Conservation (phyloP, 1,139 yeast genomes). For the Candida pseudoviswanathii region DNA sequence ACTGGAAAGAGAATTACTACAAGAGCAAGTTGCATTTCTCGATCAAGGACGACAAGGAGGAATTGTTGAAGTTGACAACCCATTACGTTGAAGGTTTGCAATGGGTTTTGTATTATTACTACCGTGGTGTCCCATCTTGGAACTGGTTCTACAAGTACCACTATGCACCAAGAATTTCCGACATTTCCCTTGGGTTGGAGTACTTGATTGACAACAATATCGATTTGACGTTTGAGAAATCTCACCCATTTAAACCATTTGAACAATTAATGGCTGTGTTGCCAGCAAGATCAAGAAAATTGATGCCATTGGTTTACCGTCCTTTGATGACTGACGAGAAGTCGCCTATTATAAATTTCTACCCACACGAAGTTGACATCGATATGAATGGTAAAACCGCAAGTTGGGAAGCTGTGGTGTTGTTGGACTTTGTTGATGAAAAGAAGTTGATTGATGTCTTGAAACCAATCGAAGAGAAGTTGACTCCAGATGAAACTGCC, state of each 20-base stretch:
- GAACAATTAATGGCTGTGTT: slow-evolving; percentile 98
- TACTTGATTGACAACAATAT: slow-evolving; percentile 41
- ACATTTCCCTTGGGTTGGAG: slow-evolving; percentile 69
- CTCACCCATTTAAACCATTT: slow-evolving; percentile 86
- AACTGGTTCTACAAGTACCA: slow-evolving; percentile 90
- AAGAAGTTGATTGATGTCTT: slow-evolving; percentile 71
- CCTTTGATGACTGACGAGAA: slow-evolving; percentile 84
- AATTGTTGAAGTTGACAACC: slow-evolving; percentile 64
- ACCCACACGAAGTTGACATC: slow-evolving; percentile 85
- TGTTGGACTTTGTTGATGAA: slow-evolving; percentile 90
- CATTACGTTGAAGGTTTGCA: slow-evolving; percentile 93
- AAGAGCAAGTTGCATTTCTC: slow-evolving; percentile 74
- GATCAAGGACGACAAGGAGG: slow-evolving; percentile 50
- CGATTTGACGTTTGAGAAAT: slow-evolving; percentile 63
- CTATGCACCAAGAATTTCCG: slow-evolving; percentile 92
- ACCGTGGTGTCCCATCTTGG: slow-evolving; percentile 91
- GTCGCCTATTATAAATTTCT: slow-evolving; percentile 88
- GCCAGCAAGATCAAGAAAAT: slow-evolving; percentile 84
- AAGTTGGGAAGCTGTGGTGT: slow-evolving; percentile 98
- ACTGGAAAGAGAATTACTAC: slow-evolving; percentile 86
- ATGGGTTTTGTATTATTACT: slow-evolving; percentile 92
- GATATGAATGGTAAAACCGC: slow-evolving; percentile 96
- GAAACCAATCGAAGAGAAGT: slow-evolving; percentile 58
- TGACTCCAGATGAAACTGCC: slow-evolving; percentile 66
- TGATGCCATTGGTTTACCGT: slow-evolving; percentile 80